Conservation (phyloP, 345 rosid species). For the Draba incana region DNA sequence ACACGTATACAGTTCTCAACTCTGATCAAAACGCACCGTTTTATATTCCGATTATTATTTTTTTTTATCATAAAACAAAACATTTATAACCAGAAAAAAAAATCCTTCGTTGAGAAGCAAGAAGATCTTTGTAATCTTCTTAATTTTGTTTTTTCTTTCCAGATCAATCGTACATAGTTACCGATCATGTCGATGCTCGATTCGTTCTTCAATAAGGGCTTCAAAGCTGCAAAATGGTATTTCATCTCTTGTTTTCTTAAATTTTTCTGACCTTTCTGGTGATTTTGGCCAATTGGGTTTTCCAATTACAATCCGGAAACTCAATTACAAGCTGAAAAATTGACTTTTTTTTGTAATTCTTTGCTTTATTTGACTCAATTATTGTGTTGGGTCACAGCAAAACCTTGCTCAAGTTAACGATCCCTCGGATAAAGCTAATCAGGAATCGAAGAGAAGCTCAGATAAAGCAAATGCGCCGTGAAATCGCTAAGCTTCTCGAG, state of each 20-base stretch:
- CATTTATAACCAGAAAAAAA: constrained; percentile 4
- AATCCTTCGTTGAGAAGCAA: constrained; percentile 34
- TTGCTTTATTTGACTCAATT: constrained; percentile 7
- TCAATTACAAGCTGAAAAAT: too few species aligned
- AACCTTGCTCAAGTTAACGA: constrained; percentile 75
- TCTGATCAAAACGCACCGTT: constrained; percentile 20
- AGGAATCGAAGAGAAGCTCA: constrained; percentile 93
- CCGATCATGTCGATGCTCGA: constrained; percentile 82
- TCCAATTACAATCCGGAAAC: too few species aligned
- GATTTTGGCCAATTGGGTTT: too few species aligned
- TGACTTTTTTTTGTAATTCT: too few species aligned
- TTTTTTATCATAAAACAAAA: not conserved
- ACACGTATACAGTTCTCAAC: not conserved
- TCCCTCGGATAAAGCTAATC: constrained; percentile 65
- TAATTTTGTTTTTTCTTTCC: not conserved
- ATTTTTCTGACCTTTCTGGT: not conserved
- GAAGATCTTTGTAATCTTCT: constrained; percentile 31
- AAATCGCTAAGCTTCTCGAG: constrained; percentile 94
- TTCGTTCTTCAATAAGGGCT: constrained; percentile 87
- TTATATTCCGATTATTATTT: not conserved
- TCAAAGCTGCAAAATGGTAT: constrained; percentile 91
- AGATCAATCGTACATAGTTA: not conserved
- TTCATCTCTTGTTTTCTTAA: not conserved
- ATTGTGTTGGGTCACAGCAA: constrained; percentile 55
- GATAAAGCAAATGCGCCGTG: constrained; percentile 88